Base-by-base conservation (phyloP, 768 basidiomycete genomes). In the Hemileccinum impolitum region DNA sequence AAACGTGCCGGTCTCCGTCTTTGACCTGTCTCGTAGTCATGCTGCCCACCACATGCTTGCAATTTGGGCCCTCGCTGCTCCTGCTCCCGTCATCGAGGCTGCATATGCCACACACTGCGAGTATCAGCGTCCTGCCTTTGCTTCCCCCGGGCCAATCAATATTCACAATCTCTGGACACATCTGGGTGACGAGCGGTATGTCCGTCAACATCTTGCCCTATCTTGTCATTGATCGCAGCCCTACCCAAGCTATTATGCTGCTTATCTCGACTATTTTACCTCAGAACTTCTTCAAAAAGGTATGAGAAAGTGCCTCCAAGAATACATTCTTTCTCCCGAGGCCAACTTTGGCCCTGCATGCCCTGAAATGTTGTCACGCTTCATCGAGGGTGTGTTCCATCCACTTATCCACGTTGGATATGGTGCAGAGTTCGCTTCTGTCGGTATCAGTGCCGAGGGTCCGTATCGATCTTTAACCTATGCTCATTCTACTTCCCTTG, bases 361-460 rank as follows among this genome's bases (percentile, higher is more conserved):
- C 14, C 60, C 60, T 1, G 54, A 73, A 51, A 82, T 87, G 81
- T 57, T 87, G 13, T 73, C 71, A 38, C 75, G 84, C 11, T 75
- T 82, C 52, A 32, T 83, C 14, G 72, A 72, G 1, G 83, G 81
- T 3, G 58, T 84, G 8, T 23, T 87, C 5, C 86, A 89, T 56
- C 80, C 85, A 0, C 47, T 86, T 35, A 86, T 88, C 39, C 82
- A 87, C 55, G 55, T 68, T 3, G 85, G 82, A 13, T 78, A 79
- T 62, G 85, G 84, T 3, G 63, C 75, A 3, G 86, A 87, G 60
- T 86, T 86, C 51, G 70, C 73, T 13, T 48, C 83, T 18, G 74
- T 78, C 7, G 85, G 84, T 0, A 62, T 85, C 40, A 63, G 79
- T 2, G 79, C 78, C 1, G 85, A 88, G 70, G 86, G 85, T 84